Conservation (phyloP, 2,329 filamentous ascomycete species). For the Aureobasidium musti region DNA sequence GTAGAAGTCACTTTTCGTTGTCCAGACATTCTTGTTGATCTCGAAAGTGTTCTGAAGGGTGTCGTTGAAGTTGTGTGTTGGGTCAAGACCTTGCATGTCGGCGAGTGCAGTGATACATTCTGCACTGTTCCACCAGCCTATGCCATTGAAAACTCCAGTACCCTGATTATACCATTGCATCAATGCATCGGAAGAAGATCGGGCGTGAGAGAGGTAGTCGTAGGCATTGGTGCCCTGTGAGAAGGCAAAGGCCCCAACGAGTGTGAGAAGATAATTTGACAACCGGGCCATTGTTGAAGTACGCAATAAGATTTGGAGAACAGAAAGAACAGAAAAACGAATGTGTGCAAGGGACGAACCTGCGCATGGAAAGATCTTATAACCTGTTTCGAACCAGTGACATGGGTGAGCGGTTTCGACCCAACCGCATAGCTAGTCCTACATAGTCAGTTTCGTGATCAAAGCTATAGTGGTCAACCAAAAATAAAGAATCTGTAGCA, state of each 20-base stretch:
- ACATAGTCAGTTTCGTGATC: slow-evolving; percentile 1
- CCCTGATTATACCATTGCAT: slow-evolving; percentile 40
- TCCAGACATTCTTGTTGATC: slow-evolving; percentile 29
- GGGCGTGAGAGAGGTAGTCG: slow-evolving; percentile 32
- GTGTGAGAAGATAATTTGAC: neutral
- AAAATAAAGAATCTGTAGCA: slow-evolving; percentile 26
- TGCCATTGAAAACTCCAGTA: slow-evolving; percentile 38
- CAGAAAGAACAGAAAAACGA: neutral
- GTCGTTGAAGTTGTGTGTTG: slow-evolving; percentile 39
- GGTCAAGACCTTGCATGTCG: slow-evolving; percentile 52
- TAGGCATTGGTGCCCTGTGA: neutral
- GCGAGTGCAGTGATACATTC: slow-evolving; percentile 65
- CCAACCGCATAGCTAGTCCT: slow-evolving; percentile 3
- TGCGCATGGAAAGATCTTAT: slow-evolving; percentile 14
- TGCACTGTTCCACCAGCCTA: slow-evolving; percentile 70
- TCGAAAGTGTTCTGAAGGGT: slow-evolving; percentile 51
- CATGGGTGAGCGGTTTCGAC: neutral
- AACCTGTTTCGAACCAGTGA: slow-evolving; percentile 1
- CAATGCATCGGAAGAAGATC: slow-evolving; percentile 35
- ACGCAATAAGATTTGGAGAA: neutral
- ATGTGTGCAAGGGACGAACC: neutral
- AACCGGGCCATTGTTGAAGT: slow-evolving; percentile 12
- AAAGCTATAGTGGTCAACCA: slow-evolving; percentile 1
- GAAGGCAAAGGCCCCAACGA: neutral
- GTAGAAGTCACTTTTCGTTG: slow-evolving; percentile 47